Percentiles rank a stretch among this genome's conserved stretches.
Conservation (phyloP, 148 eudicot species). For the Drosera capensis region DNA sequence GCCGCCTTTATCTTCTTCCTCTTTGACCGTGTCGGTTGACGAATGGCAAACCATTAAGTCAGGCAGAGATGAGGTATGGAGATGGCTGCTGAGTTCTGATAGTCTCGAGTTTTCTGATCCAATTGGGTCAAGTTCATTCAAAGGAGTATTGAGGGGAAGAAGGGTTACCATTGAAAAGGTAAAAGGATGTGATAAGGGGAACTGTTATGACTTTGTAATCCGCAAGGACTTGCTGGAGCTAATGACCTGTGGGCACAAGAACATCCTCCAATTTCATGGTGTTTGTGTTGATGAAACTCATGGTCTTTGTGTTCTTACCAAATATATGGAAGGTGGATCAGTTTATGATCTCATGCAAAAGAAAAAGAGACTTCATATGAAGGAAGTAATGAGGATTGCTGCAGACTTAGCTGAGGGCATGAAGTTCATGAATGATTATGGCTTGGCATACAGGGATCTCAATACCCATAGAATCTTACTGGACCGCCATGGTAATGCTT, state of each 20-base stretch:
- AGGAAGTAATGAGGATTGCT: constrained; percentile 66
- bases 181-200: constrained; percentile 90
- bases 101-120: constrained; percentile 55
- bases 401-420: constrained; percentile 75
- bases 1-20: constrained; percentile 50
- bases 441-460: constrained; percentile 70
- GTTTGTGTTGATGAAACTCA: constrained; percentile 64
- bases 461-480: constrained; percentile 73
- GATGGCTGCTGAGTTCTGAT: constrained; percentile 58
- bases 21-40: constrained; percentile 58
- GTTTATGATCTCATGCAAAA: constrained; percentile 63
- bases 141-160: constrained; percentile 67
- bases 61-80: constrained; percentile 47
- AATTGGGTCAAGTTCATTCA: constrained; percentile 44
- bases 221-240: constrained; percentile 65
- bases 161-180: constrained; percentile 67
- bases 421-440: constrained; percentile 86
- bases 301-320: constrained; percentile 73
- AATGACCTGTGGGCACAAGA: constrained; percentile 95
- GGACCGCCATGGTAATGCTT: constrained; percentile 80
- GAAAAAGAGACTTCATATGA: constrained; percentile 63
- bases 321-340: constrained; percentile 87
- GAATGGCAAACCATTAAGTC: constrained; percentile 89
- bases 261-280: constrained; percentile 65
- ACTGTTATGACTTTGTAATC: constrained; percentile 58